Conservation (phyloP, 2,329 filamentous ascomycete genomes). For the Scolecobasidium constrictum region DNA sequence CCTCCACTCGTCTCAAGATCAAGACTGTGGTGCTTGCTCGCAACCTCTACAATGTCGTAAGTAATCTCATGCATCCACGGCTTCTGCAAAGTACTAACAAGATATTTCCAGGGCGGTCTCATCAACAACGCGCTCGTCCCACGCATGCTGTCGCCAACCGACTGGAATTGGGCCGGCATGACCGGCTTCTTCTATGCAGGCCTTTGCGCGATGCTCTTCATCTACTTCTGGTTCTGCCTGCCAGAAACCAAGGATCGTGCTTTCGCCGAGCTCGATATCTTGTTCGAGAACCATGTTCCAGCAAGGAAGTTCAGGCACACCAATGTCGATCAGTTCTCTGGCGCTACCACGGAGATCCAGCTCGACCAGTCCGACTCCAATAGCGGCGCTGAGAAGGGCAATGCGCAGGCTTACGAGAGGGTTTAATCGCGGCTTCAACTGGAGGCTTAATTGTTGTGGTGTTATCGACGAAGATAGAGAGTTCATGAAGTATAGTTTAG, state of each 20-base stretch:
- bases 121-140: conserved; percentile 73
- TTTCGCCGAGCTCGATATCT: conserved; percentile 74
- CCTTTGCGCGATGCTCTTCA: conserved; percentile 67
- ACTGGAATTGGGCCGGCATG: conserved; percentile 82
- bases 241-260: conserved; percentile 72
- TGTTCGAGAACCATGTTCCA: conserved; percentile 64
- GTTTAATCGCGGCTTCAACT: too few relatives aligned
- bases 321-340: conserved; percentile 43
- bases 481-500: too few relatives aligned
- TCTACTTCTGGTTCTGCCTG: conserved; percentile 72
- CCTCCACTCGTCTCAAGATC: conserved; percentile 72
- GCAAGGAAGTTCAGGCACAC: conserved; percentile 61
- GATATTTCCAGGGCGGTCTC: too few relatives aligned
- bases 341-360: too few relatives aligned
- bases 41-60: conserved; percentile 67
- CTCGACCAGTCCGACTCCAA: too few relatives aligned
- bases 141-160: conserved; percentile 82
- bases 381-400: too few relatives aligned
- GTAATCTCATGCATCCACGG: too few relatives aligned
- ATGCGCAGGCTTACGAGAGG: too few relatives aligned
- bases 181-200: conserved; percentile 83
- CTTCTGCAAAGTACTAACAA: too few relatives aligned
- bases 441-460: too few relatives aligned
- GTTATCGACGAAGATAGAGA: too few relatives aligned
- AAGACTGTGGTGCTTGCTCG: conserved; percentile 85